These are phyloP conservation scores for Amylocarpus encephaloides DNA, from an alignment of 2,329 filamentous ascomycete genomes.

Conservation along the genomic window DNA sequence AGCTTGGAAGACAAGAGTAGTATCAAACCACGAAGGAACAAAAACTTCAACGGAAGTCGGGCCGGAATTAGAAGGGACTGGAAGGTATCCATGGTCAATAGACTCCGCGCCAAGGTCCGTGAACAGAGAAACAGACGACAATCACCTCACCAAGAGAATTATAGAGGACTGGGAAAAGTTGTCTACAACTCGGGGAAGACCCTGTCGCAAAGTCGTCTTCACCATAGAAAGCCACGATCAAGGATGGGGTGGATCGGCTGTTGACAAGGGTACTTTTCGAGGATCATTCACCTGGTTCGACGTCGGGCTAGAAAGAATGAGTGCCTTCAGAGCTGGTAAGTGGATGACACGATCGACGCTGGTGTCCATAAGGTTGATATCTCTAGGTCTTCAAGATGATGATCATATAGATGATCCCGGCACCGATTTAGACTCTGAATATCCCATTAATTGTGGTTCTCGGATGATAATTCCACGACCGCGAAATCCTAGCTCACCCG, in stretches of 20 bases:
- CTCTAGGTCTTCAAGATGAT: neutral
- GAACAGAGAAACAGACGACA: neutral
- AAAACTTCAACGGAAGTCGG: slow-evolving; percentile 4
- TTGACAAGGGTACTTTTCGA: slow-evolving; percentile 36
- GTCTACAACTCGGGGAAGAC: slow-evolving; percentile 28
- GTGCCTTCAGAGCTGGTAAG: slow-evolving; percentile 30
- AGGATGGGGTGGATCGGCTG: slow-evolving; percentile 42
- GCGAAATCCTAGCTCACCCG: slow-evolving; percentile 19
- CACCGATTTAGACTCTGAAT: neutral
- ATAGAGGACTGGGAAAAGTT: slow-evolving; percentile 16
- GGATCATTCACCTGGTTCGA: slow-evolving; percentile 59
- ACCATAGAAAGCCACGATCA: slow-evolving; percentile 52
- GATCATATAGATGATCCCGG: neutral
- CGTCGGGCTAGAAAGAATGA: slow-evolving; percentile 51
- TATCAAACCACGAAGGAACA: neutral
- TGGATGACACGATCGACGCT: slow-evolving; percentile 16
- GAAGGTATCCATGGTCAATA: slow-evolving; percentile 1
- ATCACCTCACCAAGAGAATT: slow-evolving; percentile 15
- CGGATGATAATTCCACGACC: neutral
- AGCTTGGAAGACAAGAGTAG: neutral
- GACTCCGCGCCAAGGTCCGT: slow-evolving; percentile 1
- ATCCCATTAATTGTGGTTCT: slow-evolving; percentile 1
- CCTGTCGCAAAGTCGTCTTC: slow-evolving; percentile 57
- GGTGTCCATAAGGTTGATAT: neutral
- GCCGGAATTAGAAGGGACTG: slow-evolving; percentile 6